These are phyloP conservation scores for Globisporangium carolinianum DNA, from an alignment of 352 stramenopile species.

Conservation along the genomic window DNA sequence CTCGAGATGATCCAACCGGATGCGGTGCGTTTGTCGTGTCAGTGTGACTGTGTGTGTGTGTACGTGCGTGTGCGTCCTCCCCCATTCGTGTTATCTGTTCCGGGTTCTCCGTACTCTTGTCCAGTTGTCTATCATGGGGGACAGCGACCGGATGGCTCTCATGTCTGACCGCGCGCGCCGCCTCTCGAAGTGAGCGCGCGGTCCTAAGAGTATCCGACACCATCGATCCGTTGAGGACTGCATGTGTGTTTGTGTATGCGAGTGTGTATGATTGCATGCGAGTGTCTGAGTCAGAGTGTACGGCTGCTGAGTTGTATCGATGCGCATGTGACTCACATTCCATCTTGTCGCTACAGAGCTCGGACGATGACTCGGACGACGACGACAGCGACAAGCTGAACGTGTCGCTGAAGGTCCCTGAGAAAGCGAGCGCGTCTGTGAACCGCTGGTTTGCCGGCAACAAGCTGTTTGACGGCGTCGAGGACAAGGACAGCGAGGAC, in stretches of 20 bases:
- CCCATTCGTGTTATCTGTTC: constrained; percentile 91
- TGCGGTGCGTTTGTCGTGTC: constrained; percentile 58
- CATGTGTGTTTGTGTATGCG: not conserved
- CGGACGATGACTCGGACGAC: constrained; percentile 53
- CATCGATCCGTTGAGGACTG: not conserved
- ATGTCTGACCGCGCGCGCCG: constrained; percentile 71
- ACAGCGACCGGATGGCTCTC: constrained; percentile 64
- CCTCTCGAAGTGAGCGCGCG: constrained; percentile 24
- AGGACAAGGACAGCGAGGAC: constrained; percentile 26
- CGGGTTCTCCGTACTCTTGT: constrained; percentile 82
- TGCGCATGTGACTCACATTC: not conserved
- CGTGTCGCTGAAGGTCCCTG: constrained; percentile 68
- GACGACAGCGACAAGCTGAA: constrained; percentile 52
- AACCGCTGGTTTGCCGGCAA: constrained; percentile 83
- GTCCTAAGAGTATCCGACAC: constrained; percentile 83
- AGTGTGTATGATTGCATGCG: not conserved
- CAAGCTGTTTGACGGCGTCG: constrained; percentile 72
- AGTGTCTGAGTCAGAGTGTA: not conserved
- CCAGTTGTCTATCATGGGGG: constrained; percentile 90
- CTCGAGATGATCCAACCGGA: constrained; percentile 85
- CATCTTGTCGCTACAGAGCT: constrained; percentile 46
- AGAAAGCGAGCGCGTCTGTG: constrained; percentile 68
- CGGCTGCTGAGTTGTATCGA: too few species aligned
- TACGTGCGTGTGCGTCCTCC: constrained; percentile 17
- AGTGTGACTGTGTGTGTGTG: constrained; percentile 10